These are phyloP conservation scores for Eimeria necatrix DNA, from an alignment of 169 alveolate genomes.

Conservation along the genomic window DNA sequence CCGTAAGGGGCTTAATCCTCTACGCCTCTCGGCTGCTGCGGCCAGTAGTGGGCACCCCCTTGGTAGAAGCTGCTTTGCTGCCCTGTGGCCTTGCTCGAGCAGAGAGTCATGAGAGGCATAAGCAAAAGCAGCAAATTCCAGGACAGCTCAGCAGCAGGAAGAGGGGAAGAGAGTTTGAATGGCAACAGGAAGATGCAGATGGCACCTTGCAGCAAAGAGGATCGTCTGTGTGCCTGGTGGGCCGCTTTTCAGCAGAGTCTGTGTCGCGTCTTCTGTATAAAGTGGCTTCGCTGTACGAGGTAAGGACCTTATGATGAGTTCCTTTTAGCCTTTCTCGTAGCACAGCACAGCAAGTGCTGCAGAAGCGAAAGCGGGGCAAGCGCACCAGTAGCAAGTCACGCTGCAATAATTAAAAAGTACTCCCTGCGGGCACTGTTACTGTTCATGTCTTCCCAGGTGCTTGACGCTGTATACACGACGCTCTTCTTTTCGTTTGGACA, in stretches of 20 bases:
- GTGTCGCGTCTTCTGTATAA: not conserved
- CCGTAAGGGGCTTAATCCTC: not conserved
- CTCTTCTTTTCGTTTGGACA: conserved; percentile 47
- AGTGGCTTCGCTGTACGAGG: conserved; percentile 32
- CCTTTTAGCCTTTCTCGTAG: not conserved
- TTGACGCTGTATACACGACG: conserved; percentile 63
- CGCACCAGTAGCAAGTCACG: not conserved
- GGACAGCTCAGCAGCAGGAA: not conserved
- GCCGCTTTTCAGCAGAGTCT: not conserved
- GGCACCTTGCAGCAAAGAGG: not conserved
- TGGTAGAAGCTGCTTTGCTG: conserved; percentile 39
- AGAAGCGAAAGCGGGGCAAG: not conserved
- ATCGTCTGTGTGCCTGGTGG: not conserved
- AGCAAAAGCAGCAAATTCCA: not conserved
- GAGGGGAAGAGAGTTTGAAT: conserved; percentile 48
- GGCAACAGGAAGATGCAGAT: conserved; percentile 1
- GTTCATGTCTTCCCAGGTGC: conserved; percentile 1
- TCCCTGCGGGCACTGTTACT: not conserved
- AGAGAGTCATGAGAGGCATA: not conserved
- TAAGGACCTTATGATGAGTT: not conserved
- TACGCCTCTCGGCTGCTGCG: conserved; percentile 39
- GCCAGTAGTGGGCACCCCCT: conserved; percentile 31
- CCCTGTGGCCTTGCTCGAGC: conserved; percentile 36
- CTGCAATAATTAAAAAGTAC: not conserved
- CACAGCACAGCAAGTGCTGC: not conserved